Conservation (phyloP, 306 rosid genomes). For the Sesbania bispinosa region DNA sequence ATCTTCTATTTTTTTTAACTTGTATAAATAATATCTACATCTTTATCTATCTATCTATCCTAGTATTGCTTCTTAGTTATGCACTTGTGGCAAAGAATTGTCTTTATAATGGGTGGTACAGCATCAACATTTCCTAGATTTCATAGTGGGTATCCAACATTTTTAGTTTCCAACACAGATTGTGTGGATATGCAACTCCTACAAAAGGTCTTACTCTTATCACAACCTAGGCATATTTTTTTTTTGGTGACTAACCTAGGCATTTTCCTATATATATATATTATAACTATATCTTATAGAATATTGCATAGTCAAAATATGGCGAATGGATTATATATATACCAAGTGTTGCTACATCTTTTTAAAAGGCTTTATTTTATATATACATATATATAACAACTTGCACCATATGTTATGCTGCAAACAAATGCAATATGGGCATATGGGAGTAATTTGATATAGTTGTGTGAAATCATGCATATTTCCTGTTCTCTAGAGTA, state of each 20-base stretch:
- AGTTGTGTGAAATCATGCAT: neutral
- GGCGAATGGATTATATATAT: no score
- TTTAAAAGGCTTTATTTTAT: no score
- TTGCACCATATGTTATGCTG: no score
- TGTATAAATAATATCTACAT: constrained; percentile 28
- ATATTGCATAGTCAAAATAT: no score
- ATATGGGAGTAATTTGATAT: no score
- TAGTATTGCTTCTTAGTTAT: constrained; percentile 29
- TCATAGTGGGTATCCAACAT: constrained; percentile 19
- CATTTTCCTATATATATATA: no score
- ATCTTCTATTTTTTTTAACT: constrained; percentile 21
- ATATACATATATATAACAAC: no score
- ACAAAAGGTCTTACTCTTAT: constrained; percentile 14
- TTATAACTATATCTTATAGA: no score
- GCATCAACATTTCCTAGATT: constrained; percentile 26
- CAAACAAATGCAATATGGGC: no score
- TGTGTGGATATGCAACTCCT: constrained; percentile 28
- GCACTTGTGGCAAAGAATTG: constrained; percentile 41
- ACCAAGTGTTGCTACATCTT: no score
- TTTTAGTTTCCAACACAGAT: constrained; percentile 17
- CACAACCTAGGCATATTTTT: no score
- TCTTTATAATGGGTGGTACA: constrained; percentile 44
- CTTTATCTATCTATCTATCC: constrained; percentile 20
- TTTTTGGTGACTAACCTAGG: no score
- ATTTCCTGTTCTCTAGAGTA: neutral